Conservation (phyloP, 2,329 filamentous ascomycete genomes). For the Fusarium sp. region DNA sequence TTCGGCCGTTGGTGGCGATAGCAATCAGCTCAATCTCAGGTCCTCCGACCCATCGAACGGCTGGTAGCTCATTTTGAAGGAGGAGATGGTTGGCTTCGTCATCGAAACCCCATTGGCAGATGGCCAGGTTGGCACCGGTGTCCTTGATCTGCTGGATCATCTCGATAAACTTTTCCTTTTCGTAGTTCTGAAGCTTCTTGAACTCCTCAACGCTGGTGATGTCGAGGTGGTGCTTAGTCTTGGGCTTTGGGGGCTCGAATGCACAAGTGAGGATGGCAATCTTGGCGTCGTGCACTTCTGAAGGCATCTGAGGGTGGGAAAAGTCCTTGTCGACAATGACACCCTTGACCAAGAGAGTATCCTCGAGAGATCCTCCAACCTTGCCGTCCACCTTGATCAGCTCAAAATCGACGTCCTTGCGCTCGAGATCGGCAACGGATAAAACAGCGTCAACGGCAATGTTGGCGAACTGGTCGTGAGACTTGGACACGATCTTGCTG, state of each 20-base stretch:
- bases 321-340: constrained; percentile 99
- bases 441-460: constrained; percentile 98
- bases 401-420: constrained; percentile 98
- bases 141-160: constrained; percentile 99
- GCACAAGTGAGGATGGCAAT: constrained; percentile 97
- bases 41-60: constrained; percentile 96
- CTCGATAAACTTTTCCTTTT: constrained; percentile 94
- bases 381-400: constrained; percentile 99
- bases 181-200: constrained; percentile 96
- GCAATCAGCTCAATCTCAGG: constrained; percentile 98
- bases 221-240: constrained; percentile 99
- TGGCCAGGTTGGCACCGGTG: constrained; percentile 94
- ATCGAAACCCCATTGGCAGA: constrained; percentile 99
- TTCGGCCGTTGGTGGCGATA: constrained; percentile 97
- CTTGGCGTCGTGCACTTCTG: constrained; percentile 93
- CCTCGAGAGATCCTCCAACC: constrained; percentile 91
- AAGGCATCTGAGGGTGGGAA: constrained; percentile 98
- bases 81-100: constrained; percentile 98
- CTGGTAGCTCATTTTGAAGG: constrained; percentile 93
- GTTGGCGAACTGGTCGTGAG: constrained; percentile 96
- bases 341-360: constrained; percentile 93
- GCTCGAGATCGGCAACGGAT: constrained; percentile 93
- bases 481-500: constrained; percentile 99
- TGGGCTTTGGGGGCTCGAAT: constrained; percentile 98
- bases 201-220: constrained; percentile 98